Conservation (phyloP, 2,329 filamentous ascomycete species). For the Drechslerella coelobrocha region DNA sequence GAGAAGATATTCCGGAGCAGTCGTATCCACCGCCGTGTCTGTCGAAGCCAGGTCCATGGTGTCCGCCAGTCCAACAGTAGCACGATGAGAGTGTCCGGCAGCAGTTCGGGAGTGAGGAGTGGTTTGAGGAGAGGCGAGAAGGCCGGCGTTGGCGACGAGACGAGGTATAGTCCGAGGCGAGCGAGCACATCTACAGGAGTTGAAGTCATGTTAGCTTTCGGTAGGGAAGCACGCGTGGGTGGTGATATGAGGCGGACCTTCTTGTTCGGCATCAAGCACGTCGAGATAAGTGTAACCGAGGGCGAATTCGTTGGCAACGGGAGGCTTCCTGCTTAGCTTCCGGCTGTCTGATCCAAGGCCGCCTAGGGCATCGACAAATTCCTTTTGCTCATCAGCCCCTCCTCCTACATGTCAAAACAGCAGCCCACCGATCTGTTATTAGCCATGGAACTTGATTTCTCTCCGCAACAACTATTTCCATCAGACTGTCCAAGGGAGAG, state of each 20-base stretch:
- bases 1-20: constrained; percentile 78
- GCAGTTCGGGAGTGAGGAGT: constrained; percentile 80
- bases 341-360: constrained; percentile 53
- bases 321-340: constrained; percentile 70
- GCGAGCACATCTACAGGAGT: constrained; percentile 77
- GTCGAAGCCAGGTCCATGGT: constrained; percentile 89
- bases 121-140: constrained; percentile 84
- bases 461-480: constrained; percentile 76
- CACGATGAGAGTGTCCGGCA: constrained; percentile 85
- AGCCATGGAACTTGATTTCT: constrained; percentile 76
- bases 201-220: constrained; percentile 11
- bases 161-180: constrained; percentile 84
- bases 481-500: constrained; percentile 53
- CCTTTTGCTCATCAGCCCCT: constrained; percentile 55
- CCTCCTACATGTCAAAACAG: constrained; percentile 52
- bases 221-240: constrained; percentile 1
- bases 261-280: constrained; percentile 89
- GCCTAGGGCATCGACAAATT: constrained; percentile 58
- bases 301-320: constrained; percentile 89
- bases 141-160: constrained; percentile 81
- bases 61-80: constrained; percentile 95
- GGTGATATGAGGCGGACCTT: constrained; percentile 66
- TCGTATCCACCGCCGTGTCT: constrained; percentile 87
- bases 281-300: constrained; percentile 95
- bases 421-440: constrained; percentile 12